Conservation (phyloP, 768 basidiomycete genomes). For the Lentinula raphanica region DNA sequence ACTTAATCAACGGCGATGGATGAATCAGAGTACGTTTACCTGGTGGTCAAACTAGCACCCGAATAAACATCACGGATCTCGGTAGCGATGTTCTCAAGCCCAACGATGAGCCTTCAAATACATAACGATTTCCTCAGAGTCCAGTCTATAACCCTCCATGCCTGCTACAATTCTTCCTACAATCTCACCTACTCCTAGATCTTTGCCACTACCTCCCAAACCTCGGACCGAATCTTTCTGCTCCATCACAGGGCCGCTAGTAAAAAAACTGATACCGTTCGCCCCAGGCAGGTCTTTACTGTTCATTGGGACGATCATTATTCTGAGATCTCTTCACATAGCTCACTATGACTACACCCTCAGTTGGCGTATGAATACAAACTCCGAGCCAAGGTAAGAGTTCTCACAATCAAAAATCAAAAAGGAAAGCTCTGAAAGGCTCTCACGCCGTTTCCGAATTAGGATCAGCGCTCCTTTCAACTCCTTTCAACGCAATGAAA, state of each 20-base stretch:
- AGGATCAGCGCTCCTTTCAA: too few relatives aligned
- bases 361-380: conserved; percentile 11
- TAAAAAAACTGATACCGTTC: background rate
- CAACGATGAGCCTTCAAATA: conserved; percentile 20
- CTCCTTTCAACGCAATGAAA: too few relatives aligned
- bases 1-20: conserved; percentile 55
- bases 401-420: too few relatives aligned
- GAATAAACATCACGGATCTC: conserved; percentile 71
- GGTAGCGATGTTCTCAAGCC: conserved; percentile 36
- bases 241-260: conserved; percentile 61
- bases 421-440: too few relatives aligned
- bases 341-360: background rate
- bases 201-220: conserved; percentile 23
- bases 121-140: conserved; percentile 26
- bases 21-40: conserved; percentile 71
- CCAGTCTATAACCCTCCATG: conserved; percentile 40
- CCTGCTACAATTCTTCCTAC: conserved; percentile 26
- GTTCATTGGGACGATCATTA: background rate
- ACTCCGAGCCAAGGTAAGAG: too few relatives aligned
- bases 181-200: conserved; percentile 26
- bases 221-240: conserved; percentile 64
- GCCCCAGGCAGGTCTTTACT: background rate
- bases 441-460: too few relatives aligned
- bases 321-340: background rate
- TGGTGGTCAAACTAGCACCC: conserved; percentile 39